Conservation (phyloP, 2,329 filamentous ascomycete species). For the Zymoseptoria pseudotritici region DNA sequence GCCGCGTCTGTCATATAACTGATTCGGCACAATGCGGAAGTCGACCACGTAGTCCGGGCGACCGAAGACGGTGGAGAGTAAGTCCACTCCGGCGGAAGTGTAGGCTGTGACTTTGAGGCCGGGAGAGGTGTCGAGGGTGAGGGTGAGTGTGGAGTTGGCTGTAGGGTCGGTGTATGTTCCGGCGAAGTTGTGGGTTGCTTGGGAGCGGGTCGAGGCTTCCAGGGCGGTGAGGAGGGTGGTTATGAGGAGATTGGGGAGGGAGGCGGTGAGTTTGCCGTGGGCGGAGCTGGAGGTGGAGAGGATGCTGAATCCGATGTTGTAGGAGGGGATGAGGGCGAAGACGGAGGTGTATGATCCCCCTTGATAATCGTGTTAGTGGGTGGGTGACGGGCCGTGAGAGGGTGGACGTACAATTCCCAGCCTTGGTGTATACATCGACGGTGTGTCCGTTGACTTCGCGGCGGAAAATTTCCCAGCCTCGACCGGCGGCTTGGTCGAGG, state of each 20-base stretch:
- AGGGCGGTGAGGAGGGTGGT: slow-evolving; percentile 19
- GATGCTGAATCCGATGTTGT: slow-evolving; percentile 38
- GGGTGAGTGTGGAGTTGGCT: slow-evolving; percentile 18
- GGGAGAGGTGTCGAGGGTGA: slow-evolving; percentile 19
- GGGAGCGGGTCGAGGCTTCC: slow-evolving; percentile 23
- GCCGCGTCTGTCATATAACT: slow-evolving; percentile 12
- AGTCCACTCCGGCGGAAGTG: slow-evolving; percentile 28
- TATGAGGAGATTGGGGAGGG: slow-evolving; percentile 16
- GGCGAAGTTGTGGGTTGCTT: slow-evolving; percentile 22
- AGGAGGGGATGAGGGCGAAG: slow-evolving; percentile 41
- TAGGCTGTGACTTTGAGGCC: slow-evolving; percentile 28
- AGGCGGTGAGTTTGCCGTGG: slow-evolving; percentile 7
- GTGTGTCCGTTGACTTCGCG: slow-evolving; percentile 34
- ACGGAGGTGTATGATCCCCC: slow-evolving; percentile 24
- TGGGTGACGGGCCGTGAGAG: neutral
- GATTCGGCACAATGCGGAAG: slow-evolving; percentile 22
- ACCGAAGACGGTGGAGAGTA: slow-evolving; percentile 19
- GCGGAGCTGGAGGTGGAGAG: slow-evolving; percentile 27
- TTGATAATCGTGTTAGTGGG: neutral
- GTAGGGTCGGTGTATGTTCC: slow-evolving; percentile 20
- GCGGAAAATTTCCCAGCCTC: slow-evolving; percentile 44
- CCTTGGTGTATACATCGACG: slow-evolving; percentile 44
- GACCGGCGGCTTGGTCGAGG: slow-evolving; percentile 36
- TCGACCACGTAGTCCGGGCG: slow-evolving; percentile 8
- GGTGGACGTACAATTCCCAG: slow-evolving; percentile 26